Percentiles rank a stretch among this genome's conserved stretches.
Evolutionary conservation across 306 rosid genomes (phyloP).

Genomic region (Corylus americana): DNA sequence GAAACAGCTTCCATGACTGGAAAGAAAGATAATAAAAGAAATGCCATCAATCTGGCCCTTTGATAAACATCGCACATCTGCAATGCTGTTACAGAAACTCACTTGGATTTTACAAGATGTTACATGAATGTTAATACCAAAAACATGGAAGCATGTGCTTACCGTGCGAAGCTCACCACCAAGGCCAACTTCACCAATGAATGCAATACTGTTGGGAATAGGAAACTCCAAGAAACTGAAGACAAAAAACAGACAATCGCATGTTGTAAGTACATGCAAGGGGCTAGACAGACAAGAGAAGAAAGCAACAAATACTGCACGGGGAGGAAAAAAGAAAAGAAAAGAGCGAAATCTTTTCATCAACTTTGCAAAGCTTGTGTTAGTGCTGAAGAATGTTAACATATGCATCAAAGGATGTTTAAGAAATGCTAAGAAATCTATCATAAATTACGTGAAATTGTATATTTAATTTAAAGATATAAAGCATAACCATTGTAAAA

Average conservation of each 20-base stretch:
- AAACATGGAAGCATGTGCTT: slow-evolving; percentile 32
- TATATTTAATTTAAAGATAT: neutral
- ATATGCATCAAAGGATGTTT: neutral
- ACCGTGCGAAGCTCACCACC: slow-evolving; percentile 94
- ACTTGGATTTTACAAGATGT: slow-evolving; percentile 3
- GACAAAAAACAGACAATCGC: neutral
- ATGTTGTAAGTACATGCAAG: slow-evolving; percentile 9
- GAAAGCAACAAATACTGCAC: neutral
- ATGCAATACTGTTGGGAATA: slow-evolving; percentile 72
- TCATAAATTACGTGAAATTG: neutral
- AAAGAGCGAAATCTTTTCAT: neutral
- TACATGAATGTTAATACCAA: slow-evolving; percentile 11
- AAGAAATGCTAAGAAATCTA: neutral
- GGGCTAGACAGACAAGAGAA: neutral
- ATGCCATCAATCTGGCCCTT: neutral
- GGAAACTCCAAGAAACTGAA: slow-evolving; percentile 89
- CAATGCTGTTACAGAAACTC: slow-evolving; percentile 8
- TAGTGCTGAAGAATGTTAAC: neutral
- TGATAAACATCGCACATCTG: neutral
- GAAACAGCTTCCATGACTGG: slow-evolving; percentile 2
- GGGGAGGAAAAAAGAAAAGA: neutral
- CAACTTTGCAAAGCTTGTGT: neutral
- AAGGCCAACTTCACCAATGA: slow-evolving; percentile 94
- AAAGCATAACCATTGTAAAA: slow-evolving; percentile 4
- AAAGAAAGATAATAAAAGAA: neutral